Evolutionary conservation across 805 yeast genomes (phyloP).

Genomic region (Ogataea sp.): DNA sequence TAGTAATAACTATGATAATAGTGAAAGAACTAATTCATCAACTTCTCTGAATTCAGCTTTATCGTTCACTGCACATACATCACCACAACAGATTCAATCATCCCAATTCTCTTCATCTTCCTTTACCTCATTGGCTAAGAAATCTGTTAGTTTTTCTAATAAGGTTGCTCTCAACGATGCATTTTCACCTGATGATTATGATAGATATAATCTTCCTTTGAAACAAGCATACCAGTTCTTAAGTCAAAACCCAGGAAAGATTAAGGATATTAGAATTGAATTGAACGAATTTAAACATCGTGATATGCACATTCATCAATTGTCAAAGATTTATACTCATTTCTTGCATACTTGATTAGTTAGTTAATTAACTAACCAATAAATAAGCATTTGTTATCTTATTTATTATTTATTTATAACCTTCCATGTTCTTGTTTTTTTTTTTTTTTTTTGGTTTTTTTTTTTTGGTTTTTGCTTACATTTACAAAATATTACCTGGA

Average conservation of each 20-base stretch:
- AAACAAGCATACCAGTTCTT: constrained; percentile 37
- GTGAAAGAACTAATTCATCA: not conserved
- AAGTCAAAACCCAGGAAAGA: constrained; percentile 38
- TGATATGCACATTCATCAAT: constrained; percentile 63
- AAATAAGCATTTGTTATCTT: not conserved
- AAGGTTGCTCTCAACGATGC: constrained; percentile 44
- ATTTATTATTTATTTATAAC: not conserved
- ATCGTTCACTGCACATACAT: not conserved
- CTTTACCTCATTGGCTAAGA: constrained; percentile 19
- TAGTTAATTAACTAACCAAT: too few species aligned
- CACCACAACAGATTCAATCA: too few species aligned
- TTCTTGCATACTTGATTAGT: constrained; percentile 44
- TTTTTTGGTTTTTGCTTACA: not conserved
- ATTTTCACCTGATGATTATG: constrained; percentile 41
- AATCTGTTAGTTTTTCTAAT: constrained; percentile 45
- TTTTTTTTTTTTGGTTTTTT: too few species aligned
- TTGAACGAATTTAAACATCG: constrained; percentile 51
- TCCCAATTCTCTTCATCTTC: not conserved
- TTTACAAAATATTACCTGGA: too few species aligned
- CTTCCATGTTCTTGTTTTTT: too few species aligned
- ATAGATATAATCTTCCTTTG: constrained; percentile 44
- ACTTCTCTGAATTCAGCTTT: not conserved
- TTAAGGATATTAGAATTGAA: constrained; percentile 53
- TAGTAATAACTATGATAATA: too few species aligned
- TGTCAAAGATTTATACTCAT: constrained; percentile 55